Evolutionary conservation across 2,329 filamentous ascomycete genomes (phyloP).

Genomic region (Ophioceras dolichostomum): DNA sequence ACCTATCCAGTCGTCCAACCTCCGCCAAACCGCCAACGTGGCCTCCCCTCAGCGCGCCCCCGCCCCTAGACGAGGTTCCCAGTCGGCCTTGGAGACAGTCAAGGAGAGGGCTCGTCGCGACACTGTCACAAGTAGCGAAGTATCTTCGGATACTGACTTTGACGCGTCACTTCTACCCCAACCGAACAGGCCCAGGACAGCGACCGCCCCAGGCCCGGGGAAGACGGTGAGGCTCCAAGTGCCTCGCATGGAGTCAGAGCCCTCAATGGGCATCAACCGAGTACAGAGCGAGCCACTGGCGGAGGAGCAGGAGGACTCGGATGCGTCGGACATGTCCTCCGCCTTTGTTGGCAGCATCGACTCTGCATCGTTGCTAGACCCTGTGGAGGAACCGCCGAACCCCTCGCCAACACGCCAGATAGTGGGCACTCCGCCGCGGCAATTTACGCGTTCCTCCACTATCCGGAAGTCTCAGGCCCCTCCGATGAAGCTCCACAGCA

Average conservation of each 20-base stretch:
- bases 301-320: slow-evolving; percentile 47
- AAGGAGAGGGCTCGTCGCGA: slow-evolving; percentile 60
- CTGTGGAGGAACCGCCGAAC: slow-evolving; percentile 35
- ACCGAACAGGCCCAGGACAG: no score
- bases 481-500: slow-evolving; percentile 45
- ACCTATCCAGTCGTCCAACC: slow-evolving; percentile 58
- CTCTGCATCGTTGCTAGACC: slow-evolving; percentile 56
- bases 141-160: slow-evolving; percentile 72
- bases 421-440: slow-evolving; percentile 51
- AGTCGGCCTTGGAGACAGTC: slow-evolving; percentile 57
- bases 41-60: slow-evolving; percentile 32
- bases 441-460: slow-evolving; percentile 49
- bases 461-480: slow-evolving; percentile 47
- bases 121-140: slow-evolving; percentile 71
- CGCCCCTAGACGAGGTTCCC: slow-evolving; percentile 50
- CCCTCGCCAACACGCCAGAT: slow-evolving; percentile 41
- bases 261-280: slow-evolving; percentile 20
- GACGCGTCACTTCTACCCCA: no score
- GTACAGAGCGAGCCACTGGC: slow-evolving; percentile 38
- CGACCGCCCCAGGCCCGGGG: no score
- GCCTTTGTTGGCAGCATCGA: slow-evolving; percentile 57
- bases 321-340: slow-evolving; percentile 49
- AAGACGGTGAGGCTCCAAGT: slow-evolving; percentile 39
- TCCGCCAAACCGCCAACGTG: slow-evolving; percentile 38
- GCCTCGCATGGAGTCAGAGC: slow-evolving; percentile 27